Evolutionary conservation across 2,329 filamentous ascomycete species (phyloP).

Genomic region (Berkeleyomyces basicola): DNA sequence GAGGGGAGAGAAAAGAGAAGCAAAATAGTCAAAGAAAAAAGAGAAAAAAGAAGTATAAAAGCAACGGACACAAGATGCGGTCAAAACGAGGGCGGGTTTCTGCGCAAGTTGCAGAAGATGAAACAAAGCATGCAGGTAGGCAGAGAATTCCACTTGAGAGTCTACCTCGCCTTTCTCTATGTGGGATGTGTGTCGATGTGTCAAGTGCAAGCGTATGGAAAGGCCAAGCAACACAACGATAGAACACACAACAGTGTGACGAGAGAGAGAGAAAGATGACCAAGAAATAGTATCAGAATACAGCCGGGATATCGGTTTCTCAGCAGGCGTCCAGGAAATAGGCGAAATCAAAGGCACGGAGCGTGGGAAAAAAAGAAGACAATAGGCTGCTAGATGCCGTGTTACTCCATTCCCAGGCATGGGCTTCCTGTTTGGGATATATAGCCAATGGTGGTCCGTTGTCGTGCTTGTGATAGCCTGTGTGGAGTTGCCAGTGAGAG

Average conservation of each 20-base stretch:
- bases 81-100: background rate
- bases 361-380: background rate
- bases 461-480: background rate
- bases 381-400: background rate
- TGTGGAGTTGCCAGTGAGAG: background rate
- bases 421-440: background rate
- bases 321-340: background rate
- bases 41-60: background rate
- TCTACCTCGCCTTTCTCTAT: background rate
- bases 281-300: background rate
- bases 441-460: background rate
- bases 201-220: background rate
- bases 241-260: background rate
- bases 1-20: background rate
- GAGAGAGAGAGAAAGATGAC: background rate
- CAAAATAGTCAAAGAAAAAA: background rate
- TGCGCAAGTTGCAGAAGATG: background rate
- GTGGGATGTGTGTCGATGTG: background rate
- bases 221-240: background rate
- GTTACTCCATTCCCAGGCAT: background rate
- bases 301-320: background rate
- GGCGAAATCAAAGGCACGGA: slow-evolving; percentile 1
- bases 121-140: background rate
- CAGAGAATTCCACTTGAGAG: background rate
- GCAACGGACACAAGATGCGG: background rate